These are phyloP conservation scores for Saturnispora galanensis DNA, from an alignment of 805 yeast genomes.

Conservation along the genomic window DNA sequence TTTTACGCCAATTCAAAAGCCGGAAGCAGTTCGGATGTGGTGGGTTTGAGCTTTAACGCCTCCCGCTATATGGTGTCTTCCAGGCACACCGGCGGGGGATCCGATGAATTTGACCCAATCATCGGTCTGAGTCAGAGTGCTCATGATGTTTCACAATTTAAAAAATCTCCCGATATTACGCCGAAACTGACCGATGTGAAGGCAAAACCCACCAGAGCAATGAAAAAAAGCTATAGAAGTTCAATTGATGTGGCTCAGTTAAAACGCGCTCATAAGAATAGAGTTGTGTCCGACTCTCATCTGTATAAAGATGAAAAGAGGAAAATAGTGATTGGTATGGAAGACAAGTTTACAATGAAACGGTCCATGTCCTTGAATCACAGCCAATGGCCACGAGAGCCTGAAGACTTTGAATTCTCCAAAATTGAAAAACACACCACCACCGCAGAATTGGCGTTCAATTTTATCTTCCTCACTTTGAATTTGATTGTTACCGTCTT, in stretches of 20 bases:
- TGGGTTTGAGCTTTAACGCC: no score
- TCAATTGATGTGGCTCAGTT: not conserved
- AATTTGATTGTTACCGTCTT: slow-evolving; percentile 8
- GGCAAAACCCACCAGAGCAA: not conserved
- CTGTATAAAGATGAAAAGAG: no score
- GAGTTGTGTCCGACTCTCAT: no score
- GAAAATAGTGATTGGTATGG: no score
- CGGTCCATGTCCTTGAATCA: no score
- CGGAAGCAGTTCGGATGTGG: not conserved
- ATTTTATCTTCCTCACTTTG: slow-evolving; percentile 4
- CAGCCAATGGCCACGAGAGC: not conserved
- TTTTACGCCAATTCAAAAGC: not conserved
- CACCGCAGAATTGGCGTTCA: not conserved
- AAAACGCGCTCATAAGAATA: not conserved
- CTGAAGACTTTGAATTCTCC: slow-evolving; percentile 3
- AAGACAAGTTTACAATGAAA: no score
- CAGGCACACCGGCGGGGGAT: not conserved
- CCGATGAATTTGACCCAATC: not conserved
- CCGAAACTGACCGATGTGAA: not conserved
- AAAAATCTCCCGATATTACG: no score
- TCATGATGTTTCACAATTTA: no score
- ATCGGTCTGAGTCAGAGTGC: no score
- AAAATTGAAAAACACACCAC: not conserved
- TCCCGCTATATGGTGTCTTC: no score
- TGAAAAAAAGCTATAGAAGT: not conserved